These are phyloP conservation scores for Clausena lansium DNA, from an alignment of 345 rosid species.

Conservation along the genomic window DNA sequence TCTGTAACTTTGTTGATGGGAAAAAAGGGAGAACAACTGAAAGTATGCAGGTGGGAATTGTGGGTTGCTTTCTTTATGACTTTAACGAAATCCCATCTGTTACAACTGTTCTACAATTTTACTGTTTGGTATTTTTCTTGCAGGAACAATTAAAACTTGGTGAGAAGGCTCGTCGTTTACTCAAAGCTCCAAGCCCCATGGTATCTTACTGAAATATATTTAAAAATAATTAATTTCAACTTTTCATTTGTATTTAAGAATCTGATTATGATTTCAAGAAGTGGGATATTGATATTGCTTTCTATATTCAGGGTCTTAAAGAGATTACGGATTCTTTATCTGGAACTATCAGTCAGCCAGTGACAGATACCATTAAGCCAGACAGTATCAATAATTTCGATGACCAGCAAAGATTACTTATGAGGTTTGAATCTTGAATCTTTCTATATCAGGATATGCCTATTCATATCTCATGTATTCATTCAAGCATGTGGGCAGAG, in stretches of 20 bases:
- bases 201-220: slow-evolving; percentile 28
- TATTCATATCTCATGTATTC: background rate
- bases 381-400: slow-evolving; percentile 27
- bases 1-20: slow-evolving; percentile 44
- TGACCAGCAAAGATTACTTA: slow-evolving; percentile 28
- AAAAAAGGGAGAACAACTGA: slow-evolving; percentile 35
- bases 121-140: slow-evolving; percentile 21
- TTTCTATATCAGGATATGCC: background rate
- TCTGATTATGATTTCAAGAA: background rate
- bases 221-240: background rate
- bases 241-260: background rate
- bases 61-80: background rate
- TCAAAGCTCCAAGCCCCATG: slow-evolving; percentile 43
- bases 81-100: background rate
- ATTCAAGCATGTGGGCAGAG: background rate
- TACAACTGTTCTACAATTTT: background rate
- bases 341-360: slow-evolving; percentile 25
- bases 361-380: slow-evolving; percentile 17
- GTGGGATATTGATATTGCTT: slow-evolving; percentile 3
- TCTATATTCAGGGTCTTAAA: slow-evolving; percentile 54
- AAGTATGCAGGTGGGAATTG: slow-evolving; percentile 37
- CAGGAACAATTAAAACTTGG: slow-evolving; percentile 71
- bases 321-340: slow-evolving; percentile 32
- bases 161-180: slow-evolving; percentile 44
- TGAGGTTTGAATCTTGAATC: slow-evolving; percentile 32